These are phyloP conservation scores for Skeletonema potamos DNA, from an alignment of 108 stramenopile species.

Conservation along the genomic window DNA sequence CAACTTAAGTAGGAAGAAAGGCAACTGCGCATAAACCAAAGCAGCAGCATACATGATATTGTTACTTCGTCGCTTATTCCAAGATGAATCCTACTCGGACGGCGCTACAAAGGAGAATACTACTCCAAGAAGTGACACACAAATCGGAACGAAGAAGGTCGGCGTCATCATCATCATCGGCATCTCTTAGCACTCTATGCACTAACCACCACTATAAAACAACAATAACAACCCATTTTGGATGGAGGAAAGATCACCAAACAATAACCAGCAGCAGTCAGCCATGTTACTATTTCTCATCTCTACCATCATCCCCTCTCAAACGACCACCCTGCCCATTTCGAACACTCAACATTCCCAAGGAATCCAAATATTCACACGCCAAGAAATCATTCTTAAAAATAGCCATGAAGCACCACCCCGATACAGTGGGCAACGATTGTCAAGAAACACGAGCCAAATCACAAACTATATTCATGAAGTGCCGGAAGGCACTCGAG, in stretches of 20 bases:
- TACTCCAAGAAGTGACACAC: neutral
- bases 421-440: slow-evolving; percentile 52
- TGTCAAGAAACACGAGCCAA: slow-evolving; percentile 30
- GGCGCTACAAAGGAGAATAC: neutral
- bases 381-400: slow-evolving; percentile 78
- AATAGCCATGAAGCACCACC: slow-evolving; percentile 87
- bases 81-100: neutral
- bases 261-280: neutral
- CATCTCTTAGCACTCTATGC: neutral
- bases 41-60: too few species aligned
- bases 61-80: too few species aligned
- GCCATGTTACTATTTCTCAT: neutral
- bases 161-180: neutral
- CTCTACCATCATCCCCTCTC: slow-evolving; percentile 4
- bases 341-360: slow-evolving; percentile 49
- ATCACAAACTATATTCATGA: slow-evolving; percentile 67
- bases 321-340: slow-evolving; percentile 47
- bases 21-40: too few species aligned
- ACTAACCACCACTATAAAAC: neutral
- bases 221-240: neutral
- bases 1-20: too few species aligned
- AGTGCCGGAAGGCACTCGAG: slow-evolving; percentile 71
- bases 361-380: slow-evolving; percentile 54
- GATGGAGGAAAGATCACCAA: too few species aligned
- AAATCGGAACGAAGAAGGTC: neutral